These are phyloP conservation scores for Xylariaceae sp. DNA, from an alignment of 2,329 filamentous ascomycete species.

Conservation along the genomic window DNA sequence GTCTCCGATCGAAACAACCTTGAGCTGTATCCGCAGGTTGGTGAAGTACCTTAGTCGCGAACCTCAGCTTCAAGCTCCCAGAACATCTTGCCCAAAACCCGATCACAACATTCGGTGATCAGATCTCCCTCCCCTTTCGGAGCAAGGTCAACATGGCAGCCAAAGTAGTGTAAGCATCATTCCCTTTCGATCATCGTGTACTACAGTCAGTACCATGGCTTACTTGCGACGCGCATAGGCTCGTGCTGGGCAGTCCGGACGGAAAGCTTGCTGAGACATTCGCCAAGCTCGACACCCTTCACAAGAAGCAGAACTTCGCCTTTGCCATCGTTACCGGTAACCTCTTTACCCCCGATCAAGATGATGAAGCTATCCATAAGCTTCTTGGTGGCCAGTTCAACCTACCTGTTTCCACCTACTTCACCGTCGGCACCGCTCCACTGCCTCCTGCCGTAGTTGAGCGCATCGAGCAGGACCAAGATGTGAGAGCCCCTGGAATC, in stretches of 20 bases:
- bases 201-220: too few relatives aligned
- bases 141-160: constrained; percentile 39
- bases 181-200: too few relatives aligned
- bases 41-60: too few relatives aligned
- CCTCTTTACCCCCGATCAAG: constrained; percentile 65
- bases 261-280: constrained; percentile 76
- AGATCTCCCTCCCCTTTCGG: too few relatives aligned
- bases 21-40: too few relatives aligned
- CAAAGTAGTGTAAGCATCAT: constrained; percentile 39
- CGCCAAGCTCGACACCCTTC: constrained; percentile 74
- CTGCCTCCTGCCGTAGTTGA: constrained; percentile 70
- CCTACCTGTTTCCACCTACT: constrained; percentile 84
- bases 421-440: constrained; percentile 72
- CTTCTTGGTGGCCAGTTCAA: constrained; percentile 71
- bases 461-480: constrained; percentile 69
- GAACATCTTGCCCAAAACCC: too few relatives aligned
- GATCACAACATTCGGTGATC: too few relatives aligned
- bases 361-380: constrained; percentile 57
- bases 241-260: constrained; percentile 80
- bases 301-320: constrained; percentile 83
- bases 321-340: constrained; percentile 84
- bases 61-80: too few relatives aligned
- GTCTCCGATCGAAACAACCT: too few relatives aligned
- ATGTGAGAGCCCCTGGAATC: constrained; percentile 34
- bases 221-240: constrained; percentile 42